phyloP scores from a whole-genome alignment of 345 rosid species.

The Eucalyptus albens region DNA sequence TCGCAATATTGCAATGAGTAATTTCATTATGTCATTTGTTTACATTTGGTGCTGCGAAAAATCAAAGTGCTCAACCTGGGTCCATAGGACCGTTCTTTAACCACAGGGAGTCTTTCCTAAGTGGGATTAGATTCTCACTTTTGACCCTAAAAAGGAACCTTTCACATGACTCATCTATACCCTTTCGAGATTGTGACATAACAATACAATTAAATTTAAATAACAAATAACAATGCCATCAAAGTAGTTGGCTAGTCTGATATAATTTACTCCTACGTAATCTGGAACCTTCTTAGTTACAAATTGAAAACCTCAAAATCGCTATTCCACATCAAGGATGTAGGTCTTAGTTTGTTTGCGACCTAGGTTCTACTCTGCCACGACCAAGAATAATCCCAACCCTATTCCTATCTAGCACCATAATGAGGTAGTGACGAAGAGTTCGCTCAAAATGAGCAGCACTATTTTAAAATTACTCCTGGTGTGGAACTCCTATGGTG shows the following conservation, averaged over 20 bases:
- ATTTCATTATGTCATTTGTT: neutral
- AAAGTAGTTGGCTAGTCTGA: neutral
- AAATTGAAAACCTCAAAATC: neutral
- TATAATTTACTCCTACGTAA: neutral
- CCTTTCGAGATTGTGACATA: neutral
- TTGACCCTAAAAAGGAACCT: neutral
- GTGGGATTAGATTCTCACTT: neutral
- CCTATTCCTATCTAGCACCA: neutral
- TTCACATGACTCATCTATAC: neutral
- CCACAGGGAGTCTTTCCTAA: neutral
- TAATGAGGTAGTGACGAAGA: neutral
- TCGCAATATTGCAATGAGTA: fast-evolving
- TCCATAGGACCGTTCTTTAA: neutral
- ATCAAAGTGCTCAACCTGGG: neutral
- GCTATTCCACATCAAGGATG: neutral
- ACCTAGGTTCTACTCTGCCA: neutral
- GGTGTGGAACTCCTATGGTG: neutral
- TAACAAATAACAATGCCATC: neutral
- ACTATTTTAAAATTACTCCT: neutral
- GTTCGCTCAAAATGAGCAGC: neutral
- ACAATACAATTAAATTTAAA: neutral
- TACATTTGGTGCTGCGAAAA: neutral
- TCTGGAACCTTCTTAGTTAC: neutral
- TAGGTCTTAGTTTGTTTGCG: neutral
- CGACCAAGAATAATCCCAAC: neutral